phyloP scores from a whole-genome alignment of 2,329 filamentous ascomycete genomes.

The Trichothecium roseum region DNA sequence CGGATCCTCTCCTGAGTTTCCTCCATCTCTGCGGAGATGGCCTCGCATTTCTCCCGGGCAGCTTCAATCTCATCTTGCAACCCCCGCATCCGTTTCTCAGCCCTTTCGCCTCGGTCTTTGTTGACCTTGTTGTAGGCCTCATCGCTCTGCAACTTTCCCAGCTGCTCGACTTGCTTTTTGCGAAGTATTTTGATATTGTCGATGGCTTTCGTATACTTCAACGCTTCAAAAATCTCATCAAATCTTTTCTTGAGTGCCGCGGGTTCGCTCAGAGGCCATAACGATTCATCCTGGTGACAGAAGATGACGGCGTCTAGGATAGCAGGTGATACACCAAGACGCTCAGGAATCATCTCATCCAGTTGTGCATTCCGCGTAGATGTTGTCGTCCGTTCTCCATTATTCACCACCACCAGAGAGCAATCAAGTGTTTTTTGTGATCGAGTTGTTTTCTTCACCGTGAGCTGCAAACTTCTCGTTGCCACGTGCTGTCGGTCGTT shows the following conservation, averaged over 20 bases:
- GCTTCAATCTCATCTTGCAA: slow-evolving; percentile 57
- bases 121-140: slow-evolving; percentile 71
- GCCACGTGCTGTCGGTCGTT: slow-evolving; percentile 72
- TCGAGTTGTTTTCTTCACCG: slow-evolving; percentile 69
- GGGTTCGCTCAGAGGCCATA: slow-evolving; percentile 94
- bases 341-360: slow-evolving; percentile 72
- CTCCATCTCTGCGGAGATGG: slow-evolving; percentile 50
- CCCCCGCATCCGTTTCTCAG: slow-evolving; percentile 52
- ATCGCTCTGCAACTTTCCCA: slow-evolving; percentile 61
- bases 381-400: slow-evolving; percentile 68
- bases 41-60: slow-evolving; percentile 46
- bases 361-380: slow-evolving; percentile 76
- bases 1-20: slow-evolving; percentile 46
- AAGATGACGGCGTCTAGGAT: slow-evolving; percentile 94
- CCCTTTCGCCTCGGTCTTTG: slow-evolving; percentile 72
- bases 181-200: slow-evolving; percentile 83
- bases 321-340: slow-evolving; percentile 80
- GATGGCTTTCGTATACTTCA: slow-evolving; percentile 95
- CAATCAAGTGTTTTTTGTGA: slow-evolving; percentile 79
- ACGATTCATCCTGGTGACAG: slow-evolving; percentile 93
- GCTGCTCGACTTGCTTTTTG: slow-evolving; percentile 71
- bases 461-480: slow-evolving; percentile 75
- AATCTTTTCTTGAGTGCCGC: slow-evolving; percentile 82
- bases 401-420: slow-evolving; percentile 61
- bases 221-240: slow-evolving; percentile 93